phyloP scores from a whole-genome alignment of 345 rosid species.

The Dovyalis caffra region DNA sequence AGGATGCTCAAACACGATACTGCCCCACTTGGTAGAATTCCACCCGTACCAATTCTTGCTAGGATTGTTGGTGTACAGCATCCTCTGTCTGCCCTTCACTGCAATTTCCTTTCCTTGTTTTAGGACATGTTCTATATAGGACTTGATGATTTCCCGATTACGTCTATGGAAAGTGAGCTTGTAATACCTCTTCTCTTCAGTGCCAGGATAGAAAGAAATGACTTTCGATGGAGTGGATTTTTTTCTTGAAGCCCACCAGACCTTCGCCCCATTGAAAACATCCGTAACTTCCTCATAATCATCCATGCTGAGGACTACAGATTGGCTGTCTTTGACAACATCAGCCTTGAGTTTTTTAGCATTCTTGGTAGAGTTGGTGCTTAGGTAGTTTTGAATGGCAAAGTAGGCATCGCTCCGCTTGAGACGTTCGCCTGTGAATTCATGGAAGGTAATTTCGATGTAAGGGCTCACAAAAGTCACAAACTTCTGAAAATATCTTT shows the following conservation, averaged over 20 bases:
- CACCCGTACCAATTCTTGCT: background rate
- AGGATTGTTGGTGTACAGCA: conserved; percentile 23
- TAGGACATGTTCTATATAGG: conserved; percentile 7
- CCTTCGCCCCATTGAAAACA: background rate
- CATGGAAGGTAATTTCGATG: conserved; percentile 1
- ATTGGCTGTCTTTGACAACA: background rate
- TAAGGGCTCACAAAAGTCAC: background rate
- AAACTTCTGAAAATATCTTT: background rate
- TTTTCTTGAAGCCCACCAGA: conserved; percentile 16
- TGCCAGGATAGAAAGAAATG: background rate
- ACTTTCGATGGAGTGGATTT: background rate
- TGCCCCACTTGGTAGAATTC: conserved; percentile 13
- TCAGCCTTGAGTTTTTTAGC: conserved; percentile 8
- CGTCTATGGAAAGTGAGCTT: background rate
- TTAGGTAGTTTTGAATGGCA: conserved; percentile 9
- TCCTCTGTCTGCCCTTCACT: conserved; percentile 8
- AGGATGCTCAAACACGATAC: conserved; percentile 6
- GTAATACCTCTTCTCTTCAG: conserved; percentile 6
- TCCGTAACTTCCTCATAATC: conserved; percentile 12
- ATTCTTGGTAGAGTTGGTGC: background rate
- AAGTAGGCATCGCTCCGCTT: background rate
- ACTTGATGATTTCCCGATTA: background rate
- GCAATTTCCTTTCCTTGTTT: conserved; percentile 10
- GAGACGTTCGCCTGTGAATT: background rate
- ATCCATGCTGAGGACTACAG: conserved; percentile 9